A percentile compares a stretch with the other conserved stretches of the same genome.
Conservation (phyloP, 1,139 yeast species). For the Nakaseomyces nivariensis region DNA sequence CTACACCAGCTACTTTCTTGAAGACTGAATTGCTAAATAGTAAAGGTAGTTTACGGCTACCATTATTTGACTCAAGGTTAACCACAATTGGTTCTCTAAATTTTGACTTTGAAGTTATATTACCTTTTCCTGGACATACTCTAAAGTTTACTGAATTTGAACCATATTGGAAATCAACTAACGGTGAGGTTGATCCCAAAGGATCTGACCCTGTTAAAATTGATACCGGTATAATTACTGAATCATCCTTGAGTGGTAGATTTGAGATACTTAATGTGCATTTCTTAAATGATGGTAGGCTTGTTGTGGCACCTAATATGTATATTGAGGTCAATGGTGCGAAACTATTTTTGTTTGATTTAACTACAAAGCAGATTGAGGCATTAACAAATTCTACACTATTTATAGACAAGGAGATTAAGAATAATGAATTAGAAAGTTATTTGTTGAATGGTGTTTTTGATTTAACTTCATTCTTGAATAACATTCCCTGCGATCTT, state of each 20-base stretch:
- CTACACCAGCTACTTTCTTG: slow-evolving; percentile 56
- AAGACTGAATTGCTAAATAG: slow-evolving; percentile 30
- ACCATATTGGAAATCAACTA: slow-evolving; percentile 82
- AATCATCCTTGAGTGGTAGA: slow-evolving; percentile 79
- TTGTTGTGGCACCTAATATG: slow-evolving; percentile 72
- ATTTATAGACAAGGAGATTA: neutral
- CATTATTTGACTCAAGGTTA: slow-evolving; percentile 73
- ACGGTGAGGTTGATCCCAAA: slow-evolving; percentile 18
- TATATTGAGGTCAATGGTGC: slow-evolving; percentile 48
- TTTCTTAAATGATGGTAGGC: slow-evolving; percentile 71
- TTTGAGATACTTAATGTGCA: slow-evolving; percentile 66
- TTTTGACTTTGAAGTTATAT: slow-evolving; percentile 72
- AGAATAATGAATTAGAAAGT: slow-evolving; percentile 29
- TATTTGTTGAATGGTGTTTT: slow-evolving; percentile 39
- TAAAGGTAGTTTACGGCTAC: slow-evolving; percentile 43
- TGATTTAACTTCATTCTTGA: slow-evolving; percentile 55
- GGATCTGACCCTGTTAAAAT: slow-evolving; percentile 9
- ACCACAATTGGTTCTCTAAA: slow-evolving; percentile 73
- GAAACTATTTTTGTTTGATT: slow-evolving; percentile 38
- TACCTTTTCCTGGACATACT: slow-evolving; percentile 77
- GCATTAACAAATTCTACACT: neutral
- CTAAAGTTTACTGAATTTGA: slow-evolving; percentile 88
- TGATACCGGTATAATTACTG: slow-evolving; percentile 53
- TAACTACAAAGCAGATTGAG: slow-evolving; percentile 32
- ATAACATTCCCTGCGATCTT: slow-evolving; percentile 44